Base-by-base conservation (phyloP, 1,139 yeast genomes). In the Saccharomyces uvarum region DNA sequence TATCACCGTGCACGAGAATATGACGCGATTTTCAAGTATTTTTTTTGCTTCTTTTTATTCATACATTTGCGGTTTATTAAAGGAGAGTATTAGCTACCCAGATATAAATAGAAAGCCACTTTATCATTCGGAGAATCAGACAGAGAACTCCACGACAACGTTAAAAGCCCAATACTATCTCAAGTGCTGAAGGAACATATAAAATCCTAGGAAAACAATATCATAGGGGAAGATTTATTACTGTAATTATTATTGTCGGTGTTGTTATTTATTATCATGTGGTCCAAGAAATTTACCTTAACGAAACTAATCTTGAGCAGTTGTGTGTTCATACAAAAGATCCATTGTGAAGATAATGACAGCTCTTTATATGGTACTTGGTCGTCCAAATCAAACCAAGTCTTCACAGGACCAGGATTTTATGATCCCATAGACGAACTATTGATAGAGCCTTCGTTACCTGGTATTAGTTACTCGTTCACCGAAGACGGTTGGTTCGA, bases 351-450 rank as follows among this genome's bases (percentile, higher is more conserved):
- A 16, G 26, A 38, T 24, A n/a, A 11, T 16, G 9, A 13, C 24
- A 38, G 14, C 11, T 56, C 73, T 54, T 70, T 84, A 53, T 83
- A 74, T 50, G 99, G 99, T n/a, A 93, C 99, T 0, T 93, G 99
- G 99, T 72, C 91, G 1, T 86, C 97, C 16, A 93, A 93, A 70
- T 85, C 97, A 21, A 88, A 88, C 70, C 83, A 96, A 6, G 99
- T 95, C 8, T 86, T 93, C 74, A 93, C 99, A 0, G 99, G 99
- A 0, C 96, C 99, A 0, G 97, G 93, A 3, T 93, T 93, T 67
- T 93, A 83, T 69, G 98, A 93, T 70, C 99, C 99, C 1, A 87
- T 90, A 26, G 97, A 90, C 68, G 99, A 93, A 71, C 80, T 91
- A 29, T 76, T 93, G 57, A 88, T 90, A 61, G 99, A 95, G 70